phyloP scores from a whole-genome alignment of 495 filamentous ascomycete genomes.

The Neurospora tetrasperma region DNA sequence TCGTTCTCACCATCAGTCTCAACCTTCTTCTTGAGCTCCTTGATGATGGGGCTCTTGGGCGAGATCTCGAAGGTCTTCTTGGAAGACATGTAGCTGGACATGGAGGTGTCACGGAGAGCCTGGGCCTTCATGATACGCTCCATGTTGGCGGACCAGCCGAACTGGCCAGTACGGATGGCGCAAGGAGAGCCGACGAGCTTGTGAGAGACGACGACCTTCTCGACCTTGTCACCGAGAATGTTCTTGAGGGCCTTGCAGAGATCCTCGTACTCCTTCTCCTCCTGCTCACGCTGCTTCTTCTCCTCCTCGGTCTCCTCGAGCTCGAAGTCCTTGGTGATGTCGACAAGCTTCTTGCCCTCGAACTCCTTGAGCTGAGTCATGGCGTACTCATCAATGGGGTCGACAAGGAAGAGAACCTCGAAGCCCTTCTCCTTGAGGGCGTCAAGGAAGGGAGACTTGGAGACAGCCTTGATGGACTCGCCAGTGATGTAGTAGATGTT shows the following conservation, averaged over 20 bases:
- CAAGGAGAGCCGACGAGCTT: slow-evolving; percentile 93
- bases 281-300: slow-evolving; percentile 90
- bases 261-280: slow-evolving; percentile 94
- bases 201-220: slow-evolving; percentile 99
- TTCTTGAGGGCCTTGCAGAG: slow-evolving; percentile 97
- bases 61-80: slow-evolving; percentile 99
- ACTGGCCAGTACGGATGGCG: slow-evolving; percentile 98
- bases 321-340: slow-evolving; percentile 99
- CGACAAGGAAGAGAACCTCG: slow-evolving; percentile 97
- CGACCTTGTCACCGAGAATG: slow-evolving; percentile 96
- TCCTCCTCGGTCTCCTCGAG: slow-evolving; percentile 99
- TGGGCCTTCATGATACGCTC: slow-evolving; percentile 99
- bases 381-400: slow-evolving; percentile 99
- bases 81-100: slow-evolving; percentile 99
- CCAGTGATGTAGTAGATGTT: slow-evolving; percentile 99
- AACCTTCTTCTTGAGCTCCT: slow-evolving; percentile 98
- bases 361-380: slow-evolving; percentile 99
- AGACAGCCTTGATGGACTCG: slow-evolving; percentile 96
- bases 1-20: slow-evolving; percentile 95
- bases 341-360: slow-evolving; percentile 98
- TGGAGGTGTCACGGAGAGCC: slow-evolving; percentile 98
- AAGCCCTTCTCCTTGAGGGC: slow-evolving; percentile 99
- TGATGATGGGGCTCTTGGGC: slow-evolving; percentile 94
- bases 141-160: slow-evolving; percentile 99
- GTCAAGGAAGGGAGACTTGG: slow-evolving; percentile 98